phyloP scores from a whole-genome alignment of 1,284 basidiomycete genomes.

The Singerocomus rubriflavus region DNA sequence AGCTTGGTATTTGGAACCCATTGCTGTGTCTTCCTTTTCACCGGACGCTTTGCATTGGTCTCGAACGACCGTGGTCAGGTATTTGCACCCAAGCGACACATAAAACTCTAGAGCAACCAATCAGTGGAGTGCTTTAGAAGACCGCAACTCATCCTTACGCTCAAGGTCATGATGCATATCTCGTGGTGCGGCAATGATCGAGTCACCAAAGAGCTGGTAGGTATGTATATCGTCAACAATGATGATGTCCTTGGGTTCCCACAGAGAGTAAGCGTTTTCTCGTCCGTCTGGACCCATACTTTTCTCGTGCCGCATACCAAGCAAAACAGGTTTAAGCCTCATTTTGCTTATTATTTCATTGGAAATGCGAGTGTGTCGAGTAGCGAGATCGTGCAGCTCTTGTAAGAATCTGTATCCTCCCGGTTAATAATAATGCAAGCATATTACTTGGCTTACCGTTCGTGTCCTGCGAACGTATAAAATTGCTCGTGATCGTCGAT shows the following conservation, averaged over 20 bases:
- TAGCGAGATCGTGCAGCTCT: constrained; percentile 1
- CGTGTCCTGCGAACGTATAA: background rate
- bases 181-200: constrained; percentile 1
- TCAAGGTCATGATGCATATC: constrained; percentile 7
- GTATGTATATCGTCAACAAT: constrained; percentile 7
- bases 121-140: background rate
- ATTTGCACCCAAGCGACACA: background rate
- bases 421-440: background rate
- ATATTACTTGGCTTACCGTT: background rate
- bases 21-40: background rate
- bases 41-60: background rate
- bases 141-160: background rate
- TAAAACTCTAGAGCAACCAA: background rate
- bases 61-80: background rate
- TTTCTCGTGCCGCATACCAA: constrained; percentile 54
- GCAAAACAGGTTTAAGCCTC: constrained; percentile 65
- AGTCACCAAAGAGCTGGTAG: constrained; percentile 6
- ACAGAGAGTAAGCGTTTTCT: constrained; percentile 58
- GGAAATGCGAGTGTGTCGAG: background rate
- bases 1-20: background rate
- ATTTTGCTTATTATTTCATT: constrained; percentile 42
- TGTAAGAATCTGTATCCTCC: background rate
- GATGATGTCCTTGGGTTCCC: constrained; percentile 45
- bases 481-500: background rate
- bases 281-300: constrained; percentile 52